Percentiles rank a stretch among this genome's conserved stretches.
These are phyloP conservation scores for Schizothecium vesticola DNA, from an alignment of 495 filamentous ascomycete genomes.

Conservation along the genomic window DNA sequence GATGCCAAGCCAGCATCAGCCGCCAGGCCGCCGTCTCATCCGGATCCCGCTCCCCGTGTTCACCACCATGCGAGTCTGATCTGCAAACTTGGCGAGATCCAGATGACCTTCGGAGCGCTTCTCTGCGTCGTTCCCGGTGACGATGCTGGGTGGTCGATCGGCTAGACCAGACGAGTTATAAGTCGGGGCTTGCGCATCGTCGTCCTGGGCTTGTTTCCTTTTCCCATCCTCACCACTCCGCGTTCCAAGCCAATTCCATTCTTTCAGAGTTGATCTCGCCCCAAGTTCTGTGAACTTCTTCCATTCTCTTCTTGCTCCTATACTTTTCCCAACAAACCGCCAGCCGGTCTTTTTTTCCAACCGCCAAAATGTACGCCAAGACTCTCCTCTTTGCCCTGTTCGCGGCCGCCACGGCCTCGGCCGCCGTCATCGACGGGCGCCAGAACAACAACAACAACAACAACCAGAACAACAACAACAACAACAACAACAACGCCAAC, in stretches of 20 bases:
- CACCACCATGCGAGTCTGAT: conserved; percentile 7
- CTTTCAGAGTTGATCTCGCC: conserved; percentile 25
- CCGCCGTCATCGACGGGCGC: conserved; percentile 28
- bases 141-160: background rate
- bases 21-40: conserved; percentile 1
- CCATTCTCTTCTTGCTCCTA: conserved; percentile 18
- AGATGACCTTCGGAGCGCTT: background rate
- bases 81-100: conserved; percentile 5
- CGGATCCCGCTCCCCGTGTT: background rate
- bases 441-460: conserved; percentile 35
- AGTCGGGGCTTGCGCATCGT: background rate
- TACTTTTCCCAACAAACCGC: conserved; percentile 19
- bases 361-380: conserved; percentile 27
- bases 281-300: conserved; percentile 29
- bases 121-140: background rate
- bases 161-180: conserved; percentile 1
- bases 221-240: background rate
- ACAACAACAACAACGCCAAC: conserved; percentile 1
- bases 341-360: conserved; percentile 24
- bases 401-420: conserved; percentile 27
- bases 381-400: conserved; percentile 24
- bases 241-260: conserved; percentile 13
- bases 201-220: background rate
- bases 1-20: conserved; percentile 7
- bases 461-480: conserved; percentile 1